Evolutionary conservation across 331 rosid species (phyloP).

Genomic region (Telfairia occidentalis): DNA sequence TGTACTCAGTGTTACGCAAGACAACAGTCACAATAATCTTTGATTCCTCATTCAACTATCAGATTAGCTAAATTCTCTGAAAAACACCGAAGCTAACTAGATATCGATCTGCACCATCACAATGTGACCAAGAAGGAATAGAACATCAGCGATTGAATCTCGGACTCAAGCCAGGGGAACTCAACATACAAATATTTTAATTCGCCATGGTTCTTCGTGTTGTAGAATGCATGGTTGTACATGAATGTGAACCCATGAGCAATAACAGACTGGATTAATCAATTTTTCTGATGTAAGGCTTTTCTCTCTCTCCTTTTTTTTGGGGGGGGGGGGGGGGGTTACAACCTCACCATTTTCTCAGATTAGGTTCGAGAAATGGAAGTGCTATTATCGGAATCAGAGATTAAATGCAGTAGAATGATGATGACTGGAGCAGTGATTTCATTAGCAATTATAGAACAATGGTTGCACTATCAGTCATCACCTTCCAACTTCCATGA

Average conservation of each 20-base stretch:
- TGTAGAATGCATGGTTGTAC: background rate
- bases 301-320: background rate
- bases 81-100: background rate
- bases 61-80: background rate
- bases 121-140: background rate
- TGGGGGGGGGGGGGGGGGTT: too few species aligned
- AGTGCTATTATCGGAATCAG: background rate
- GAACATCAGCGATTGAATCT: background rate
- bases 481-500: background rate
- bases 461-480: background rate
- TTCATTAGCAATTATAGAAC: background rate
- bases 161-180: too few species aligned
- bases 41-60: background rate
- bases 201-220: background rate
- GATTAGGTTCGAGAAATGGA: background rate
- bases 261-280: background rate
- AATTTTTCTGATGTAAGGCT: background rate
- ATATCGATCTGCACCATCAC: background rate
- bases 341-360: background rate
- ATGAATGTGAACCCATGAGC: background rate
- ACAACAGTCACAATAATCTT: background rate
- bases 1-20: too few species aligned
- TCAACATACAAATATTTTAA: too few species aligned
- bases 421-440: background rate
- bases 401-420: background rate